Evolutionary conservation across 108 stramenopile genomes (phyloP).

Genomic region (Aurantiochytrium sp.): DNA sequence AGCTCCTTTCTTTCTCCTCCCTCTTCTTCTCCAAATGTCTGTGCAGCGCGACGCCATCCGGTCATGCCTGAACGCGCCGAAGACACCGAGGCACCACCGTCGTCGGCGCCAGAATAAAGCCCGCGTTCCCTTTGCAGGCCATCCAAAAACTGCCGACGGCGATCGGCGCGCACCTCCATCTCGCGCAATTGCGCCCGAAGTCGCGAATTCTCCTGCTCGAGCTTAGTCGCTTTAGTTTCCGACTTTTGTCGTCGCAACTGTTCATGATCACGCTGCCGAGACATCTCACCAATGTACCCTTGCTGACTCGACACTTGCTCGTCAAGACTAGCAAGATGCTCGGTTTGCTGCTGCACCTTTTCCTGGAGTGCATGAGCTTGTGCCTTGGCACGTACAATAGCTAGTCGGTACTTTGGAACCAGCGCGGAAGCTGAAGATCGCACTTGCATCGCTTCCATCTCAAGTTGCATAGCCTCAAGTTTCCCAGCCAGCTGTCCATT

Average conservation of each 20-base stretch:
- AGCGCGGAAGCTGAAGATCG: background rate
- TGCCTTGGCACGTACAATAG: background rate
- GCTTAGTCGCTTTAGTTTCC: background rate
- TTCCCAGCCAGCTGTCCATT: background rate
- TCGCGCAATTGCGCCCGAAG: background rate
- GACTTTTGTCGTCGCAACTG: background rate
- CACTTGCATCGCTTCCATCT: background rate
- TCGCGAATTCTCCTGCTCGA: background rate
- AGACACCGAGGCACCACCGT: too few species aligned
- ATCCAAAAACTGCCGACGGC: background rate
- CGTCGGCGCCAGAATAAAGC: background rate
- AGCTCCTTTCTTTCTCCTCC: too few species aligned
- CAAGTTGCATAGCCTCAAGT: background rate
- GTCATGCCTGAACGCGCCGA: too few species aligned
- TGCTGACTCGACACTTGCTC: background rate
- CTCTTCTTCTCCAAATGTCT: too few species aligned
- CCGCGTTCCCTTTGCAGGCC: background rate
- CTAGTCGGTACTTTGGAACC: background rate
- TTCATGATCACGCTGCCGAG: background rate
- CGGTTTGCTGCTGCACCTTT: background rate
- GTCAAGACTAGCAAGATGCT: background rate
- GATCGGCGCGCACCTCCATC: background rate
- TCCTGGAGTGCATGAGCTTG: background rate
- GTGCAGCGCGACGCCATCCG: too few species aligned
- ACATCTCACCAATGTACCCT: background rate